Conservation (phyloP, 495 filamentous ascomycete species). For the Schizothecium vesticola region DNA sequence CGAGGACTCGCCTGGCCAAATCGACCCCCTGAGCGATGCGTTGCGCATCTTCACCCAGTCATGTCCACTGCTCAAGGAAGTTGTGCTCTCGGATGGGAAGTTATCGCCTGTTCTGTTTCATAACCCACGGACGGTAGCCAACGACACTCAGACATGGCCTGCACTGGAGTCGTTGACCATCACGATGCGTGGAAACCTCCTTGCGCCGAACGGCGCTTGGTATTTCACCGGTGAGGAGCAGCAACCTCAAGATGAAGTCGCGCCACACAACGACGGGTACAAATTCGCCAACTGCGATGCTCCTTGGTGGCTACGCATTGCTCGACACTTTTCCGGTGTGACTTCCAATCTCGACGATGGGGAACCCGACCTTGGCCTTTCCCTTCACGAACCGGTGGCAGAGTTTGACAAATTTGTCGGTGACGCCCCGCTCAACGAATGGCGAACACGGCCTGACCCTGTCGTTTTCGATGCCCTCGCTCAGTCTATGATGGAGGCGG, state of each 20-base stretch:
- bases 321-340: not conserved
- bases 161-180: conserved; percentile 2
- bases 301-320: not conserved
- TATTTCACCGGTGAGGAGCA: conserved; percentile 1
- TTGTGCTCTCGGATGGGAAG: conserved; percentile 2
- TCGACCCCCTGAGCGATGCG: not conserved
- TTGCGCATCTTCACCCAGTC: conserved; percentile 6
- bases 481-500: conserved; percentile 3
- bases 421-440: not conserved
- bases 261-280: not conserved
- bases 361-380: not conserved
- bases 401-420: conserved; percentile 1
- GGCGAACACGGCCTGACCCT: not conserved
- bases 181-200: conserved; percentile 1
- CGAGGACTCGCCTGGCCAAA: not conserved
- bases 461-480: not conserved
- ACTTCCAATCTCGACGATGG: conserved; percentile 1
- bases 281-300: not conserved
- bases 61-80: conserved; percentile 1
- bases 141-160: not conserved
- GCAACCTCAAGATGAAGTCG: not conserved
- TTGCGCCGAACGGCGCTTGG: not conserved
- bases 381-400: not conserved
- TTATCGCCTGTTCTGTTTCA: not conserved
- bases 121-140: not conserved